These are phyloP conservation scores for Jacaranda mimosifolia DNA, from an alignment of 257 asterid species.

Conservation along the genomic window DNA sequence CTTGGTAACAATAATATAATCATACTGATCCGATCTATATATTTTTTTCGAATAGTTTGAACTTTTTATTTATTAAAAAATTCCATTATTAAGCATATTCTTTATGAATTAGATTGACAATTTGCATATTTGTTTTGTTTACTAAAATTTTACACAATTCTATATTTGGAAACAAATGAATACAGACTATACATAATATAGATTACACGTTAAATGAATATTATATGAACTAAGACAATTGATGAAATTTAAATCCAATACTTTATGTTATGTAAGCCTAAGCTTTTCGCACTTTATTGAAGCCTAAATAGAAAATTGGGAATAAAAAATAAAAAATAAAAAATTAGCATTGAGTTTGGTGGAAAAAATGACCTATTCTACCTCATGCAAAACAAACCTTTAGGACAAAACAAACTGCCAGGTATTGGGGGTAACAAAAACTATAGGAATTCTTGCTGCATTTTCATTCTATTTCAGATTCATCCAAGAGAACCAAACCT, in stretches of 20 bases:
- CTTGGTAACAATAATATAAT: too few species aligned
- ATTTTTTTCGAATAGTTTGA: too few species aligned
- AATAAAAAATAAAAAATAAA: neutral
- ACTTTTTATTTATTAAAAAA: too few species aligned
- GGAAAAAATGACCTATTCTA: conserved; percentile 34
- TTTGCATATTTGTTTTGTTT: too few species aligned
- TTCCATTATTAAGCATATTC: too few species aligned
- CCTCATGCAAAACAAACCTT: conserved; percentile 41
- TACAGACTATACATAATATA: too few species aligned
- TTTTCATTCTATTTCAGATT: conserved; percentile 28
- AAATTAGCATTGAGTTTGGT: conserved; percentile 15
- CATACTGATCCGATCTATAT: too few species aligned
- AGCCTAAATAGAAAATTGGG: neutral
- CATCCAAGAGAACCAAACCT: conserved; percentile 42
- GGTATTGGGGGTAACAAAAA: conserved; percentile 30
- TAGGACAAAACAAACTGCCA: conserved; percentile 36
- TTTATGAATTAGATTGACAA: too few species aligned
- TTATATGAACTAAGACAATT: too few species aligned
- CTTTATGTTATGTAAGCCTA: neutral
- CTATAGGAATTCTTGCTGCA: conserved; percentile 20
- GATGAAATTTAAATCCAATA: neutral
- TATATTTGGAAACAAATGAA: too few species aligned
- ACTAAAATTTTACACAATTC: too few species aligned
- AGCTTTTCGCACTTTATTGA: neutral
- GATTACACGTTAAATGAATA: too few species aligned